Percentiles rank a stretch among this genome's conserved stretches.
phyloP scores from a whole-genome alignment of 768 basidiomycete genomes.

The Sarcodon aspratus region DNA sequence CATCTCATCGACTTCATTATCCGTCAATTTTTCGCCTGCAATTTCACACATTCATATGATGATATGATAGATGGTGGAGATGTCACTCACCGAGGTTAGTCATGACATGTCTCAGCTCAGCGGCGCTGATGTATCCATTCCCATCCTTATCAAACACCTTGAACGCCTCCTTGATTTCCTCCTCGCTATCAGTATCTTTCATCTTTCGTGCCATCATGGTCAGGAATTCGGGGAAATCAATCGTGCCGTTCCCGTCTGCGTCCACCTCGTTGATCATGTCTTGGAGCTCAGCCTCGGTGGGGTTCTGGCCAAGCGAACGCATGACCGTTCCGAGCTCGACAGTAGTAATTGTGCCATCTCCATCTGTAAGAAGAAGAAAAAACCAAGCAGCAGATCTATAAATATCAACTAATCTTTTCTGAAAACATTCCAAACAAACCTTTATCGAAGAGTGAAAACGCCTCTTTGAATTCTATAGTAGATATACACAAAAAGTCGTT shows the following conservation, averaged over 20 bases:
- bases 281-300: slow-evolving; percentile 82
- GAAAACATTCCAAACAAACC: slow-evolving; percentile 33
- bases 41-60: slow-evolving; percentile 1
- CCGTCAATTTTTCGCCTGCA: slow-evolving; percentile 76
- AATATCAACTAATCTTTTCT: neutral
- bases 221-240: slow-evolving; percentile 74
- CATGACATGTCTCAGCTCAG: slow-evolving; percentile 89
- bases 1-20: slow-evolving; percentile 90
- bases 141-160: slow-evolving; percentile 96
- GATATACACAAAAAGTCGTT: slow-evolving; percentile 1
- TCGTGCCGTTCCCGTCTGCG: slow-evolving; percentile 79
- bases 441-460: slow-evolving; percentile 96
- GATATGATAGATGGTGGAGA: neutral
- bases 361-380: no score
- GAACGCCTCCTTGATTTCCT: slow-evolving; percentile 95
- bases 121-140: slow-evolving; percentile 79
- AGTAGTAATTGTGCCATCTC: slow-evolving; percentile 89
- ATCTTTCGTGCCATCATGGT: slow-evolving; percentile 83
- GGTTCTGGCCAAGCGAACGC: slow-evolving; percentile 89
- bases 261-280: slow-evolving; percentile 97
- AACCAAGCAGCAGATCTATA: neutral
- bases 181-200: slow-evolving; percentile 86
- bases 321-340: slow-evolving; percentile 88
- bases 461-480: slow-evolving; percentile 91
- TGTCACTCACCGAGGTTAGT: slow-evolving; percentile 63